Evolutionary conservation across 129 eudicot genomes (phyloP), one percentile per base, ranked within the genome.

Genomic region (Calendula officinalis): DNA sequence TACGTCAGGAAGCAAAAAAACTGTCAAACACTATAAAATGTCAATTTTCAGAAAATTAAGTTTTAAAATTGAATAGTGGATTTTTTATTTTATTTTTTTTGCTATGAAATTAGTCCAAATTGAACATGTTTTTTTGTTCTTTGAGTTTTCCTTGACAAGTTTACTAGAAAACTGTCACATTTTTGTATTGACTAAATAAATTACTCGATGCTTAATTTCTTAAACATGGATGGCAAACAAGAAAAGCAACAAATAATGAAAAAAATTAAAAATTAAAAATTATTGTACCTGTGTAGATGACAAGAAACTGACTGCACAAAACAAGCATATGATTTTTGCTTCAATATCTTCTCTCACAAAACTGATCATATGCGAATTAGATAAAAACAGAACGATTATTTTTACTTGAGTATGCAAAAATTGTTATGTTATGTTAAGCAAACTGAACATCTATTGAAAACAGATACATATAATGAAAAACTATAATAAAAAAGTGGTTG

Each of bases 201-300:
- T 22, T 22, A 22, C 30, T 22, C 1, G 2, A 22, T 22, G 2
- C 30, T 22, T 22, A 22, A 22, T 22, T 22, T 13, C 8, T 63
- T 63, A 30, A 38, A 38, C 7, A 9, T 16, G 27, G 37, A 50
- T 22, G 37, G 6, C 12, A 41, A 22, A 22, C 30, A 22, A 22
- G 30, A 22, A 22, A 22, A 22, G 30, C 30, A 22, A 22, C 8
- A n/a, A 8, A n/a, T 41, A 52, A 53, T 30, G 16, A 38, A 42
- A 11, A 43, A 27, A 42, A 44, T 12, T 13, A 7, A 15, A 3
- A 9, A 32, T 8, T n/a, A 35, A 3, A 37, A 41, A 54, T 41
- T 41, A 30, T 35, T 9, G 51, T 64, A 73, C 77, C 77, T 73
- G 71, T 10, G n/a, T 68, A 37, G 62, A 66, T 15, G 41, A 38